Evolutionary conservation across 2,329 filamentous ascomycete genomes (phyloP).

Genomic region (Colletotrichum lini): DNA sequence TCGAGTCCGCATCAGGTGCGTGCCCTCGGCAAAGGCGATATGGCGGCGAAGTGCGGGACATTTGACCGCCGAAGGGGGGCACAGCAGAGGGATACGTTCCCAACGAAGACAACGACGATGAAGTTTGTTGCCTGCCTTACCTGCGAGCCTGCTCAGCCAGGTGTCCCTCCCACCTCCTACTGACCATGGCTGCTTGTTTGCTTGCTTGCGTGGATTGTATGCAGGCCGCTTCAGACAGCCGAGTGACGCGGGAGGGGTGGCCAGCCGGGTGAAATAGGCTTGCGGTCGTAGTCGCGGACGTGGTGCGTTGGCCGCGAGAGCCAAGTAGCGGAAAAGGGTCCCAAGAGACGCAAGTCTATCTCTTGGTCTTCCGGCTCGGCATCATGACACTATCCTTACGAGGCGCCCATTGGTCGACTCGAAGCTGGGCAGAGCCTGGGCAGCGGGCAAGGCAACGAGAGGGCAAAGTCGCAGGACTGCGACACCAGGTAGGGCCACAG

Average conservation of each 20-base stretch:
- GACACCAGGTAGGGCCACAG: not conserved
- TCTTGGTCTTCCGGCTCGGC: constrained; percentile 14
- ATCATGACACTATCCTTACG: constrained; percentile 13
- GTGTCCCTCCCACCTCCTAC: not conserved
- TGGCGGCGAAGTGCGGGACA: constrained; percentile 9
- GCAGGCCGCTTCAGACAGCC: not conserved
- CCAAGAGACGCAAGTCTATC: constrained; percentile 37
- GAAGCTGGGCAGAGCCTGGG: constrained; percentile 2
- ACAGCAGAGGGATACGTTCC: constrained; percentile 3
- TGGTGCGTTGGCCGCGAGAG: constrained; percentile 29
- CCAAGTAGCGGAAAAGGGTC: constrained; percentile 35
- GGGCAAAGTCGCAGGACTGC: constrained; percentile 4
- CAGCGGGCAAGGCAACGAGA: constrained; percentile 34
- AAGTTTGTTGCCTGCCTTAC: not conserved
- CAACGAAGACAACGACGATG: not conserved
- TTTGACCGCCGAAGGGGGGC: constrained; percentile 1
- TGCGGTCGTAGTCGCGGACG: not conserved
- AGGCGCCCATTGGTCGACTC: constrained; percentile 17
- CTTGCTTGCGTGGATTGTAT: not conserved
- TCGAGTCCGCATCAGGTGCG: not conserved
- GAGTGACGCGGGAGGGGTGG: not conserved
- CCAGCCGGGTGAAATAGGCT: constrained; percentile 27
- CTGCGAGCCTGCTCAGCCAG: not conserved
- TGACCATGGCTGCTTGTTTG: not conserved
- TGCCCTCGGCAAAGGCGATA: constrained; percentile 12